These are phyloP conservation scores for Dendrocalamus latiflorus DNA, from an alignment of 202 grass and related monocot genomes.

Conservation along the genomic window DNA sequence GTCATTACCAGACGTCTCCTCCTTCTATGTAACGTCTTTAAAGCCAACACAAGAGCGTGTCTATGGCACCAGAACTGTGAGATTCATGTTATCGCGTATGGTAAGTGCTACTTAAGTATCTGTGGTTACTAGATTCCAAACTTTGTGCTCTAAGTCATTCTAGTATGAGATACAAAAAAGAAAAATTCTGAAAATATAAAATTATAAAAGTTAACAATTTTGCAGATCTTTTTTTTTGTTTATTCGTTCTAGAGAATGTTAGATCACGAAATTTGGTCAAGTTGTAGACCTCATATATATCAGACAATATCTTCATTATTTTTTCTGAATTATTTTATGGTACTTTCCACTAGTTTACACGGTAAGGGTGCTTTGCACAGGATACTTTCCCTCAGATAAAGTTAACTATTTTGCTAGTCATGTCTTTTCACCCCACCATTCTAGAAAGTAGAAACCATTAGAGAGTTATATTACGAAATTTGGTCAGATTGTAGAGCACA, in stretches of 20 bases:
- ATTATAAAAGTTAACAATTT: neutral
- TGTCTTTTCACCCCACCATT: too few species aligned
- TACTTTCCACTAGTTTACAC: neutral
- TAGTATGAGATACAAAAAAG: neutral
- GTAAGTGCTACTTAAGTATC: slow-evolving; percentile 44
- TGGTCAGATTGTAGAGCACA: neutral
- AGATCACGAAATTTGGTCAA: neutral
- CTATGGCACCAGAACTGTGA: slow-evolving; percentile 78
- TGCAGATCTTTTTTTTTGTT: neutral
- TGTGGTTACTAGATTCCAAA: slow-evolving; percentile 8
- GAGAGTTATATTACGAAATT: neutral
- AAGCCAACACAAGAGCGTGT: slow-evolving; percentile 69
- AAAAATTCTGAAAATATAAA: neutral
- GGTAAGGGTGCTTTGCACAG: neutral
- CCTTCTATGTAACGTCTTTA: slow-evolving; percentile 76
- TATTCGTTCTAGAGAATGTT: slow-evolving; percentile 3
- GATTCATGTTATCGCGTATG: slow-evolving; percentile 98
- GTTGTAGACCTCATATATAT: neutral
- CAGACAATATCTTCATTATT: neutral
- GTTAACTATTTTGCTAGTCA: neutral
- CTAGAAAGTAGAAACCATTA: too few species aligned
- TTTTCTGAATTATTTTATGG: slow-evolving; percentile 5
- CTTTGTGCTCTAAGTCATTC: neutral
- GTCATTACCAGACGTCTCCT: slow-evolving; percentile 74
- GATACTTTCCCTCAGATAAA: neutral